phyloP scores from a whole-genome alignment of 352 stramenopile genomes.

The Bremia lactucae region DNA sequence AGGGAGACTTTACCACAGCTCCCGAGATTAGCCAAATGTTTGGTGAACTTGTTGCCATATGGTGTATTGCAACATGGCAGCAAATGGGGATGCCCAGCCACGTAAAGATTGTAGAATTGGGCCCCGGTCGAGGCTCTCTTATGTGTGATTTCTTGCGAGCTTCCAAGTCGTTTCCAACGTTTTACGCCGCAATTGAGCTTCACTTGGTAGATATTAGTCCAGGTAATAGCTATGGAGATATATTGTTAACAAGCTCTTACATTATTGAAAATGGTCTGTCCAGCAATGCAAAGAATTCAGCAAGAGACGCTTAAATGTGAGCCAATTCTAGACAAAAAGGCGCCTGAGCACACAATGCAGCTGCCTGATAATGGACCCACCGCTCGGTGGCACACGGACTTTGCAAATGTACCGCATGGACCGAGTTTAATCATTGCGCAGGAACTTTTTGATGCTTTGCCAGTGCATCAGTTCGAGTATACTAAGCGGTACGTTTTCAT shows the following conservation, averaged over 20 bases:
- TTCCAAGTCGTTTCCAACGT: conserved; percentile 77
- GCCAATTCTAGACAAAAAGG: conserved; percentile 21
- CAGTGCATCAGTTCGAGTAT: conserved; percentile 93
- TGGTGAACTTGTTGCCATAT: conserved; percentile 87
- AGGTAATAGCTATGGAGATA: conserved; percentile 10
- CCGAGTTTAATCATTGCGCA: conserved; percentile 87
- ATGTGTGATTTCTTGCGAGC: conserved; percentile 90
- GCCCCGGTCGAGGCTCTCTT: conserved; percentile 87
- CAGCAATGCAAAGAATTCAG: conserved; percentile 84
- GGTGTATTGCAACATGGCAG: conserved; percentile 88
- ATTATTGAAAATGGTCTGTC: conserved; percentile 1
- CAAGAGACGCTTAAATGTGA: conserved; percentile 66
- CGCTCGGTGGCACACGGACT: conserved; percentile 83
- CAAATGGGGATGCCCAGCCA: conserved; percentile 63
- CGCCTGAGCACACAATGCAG: conserved; percentile 33
- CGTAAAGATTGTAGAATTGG: conserved; percentile 86
- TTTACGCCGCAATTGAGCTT: conserved; percentile 77
- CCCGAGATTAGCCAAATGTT: conserved; percentile 92
- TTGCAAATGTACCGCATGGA: conserved; percentile 59
- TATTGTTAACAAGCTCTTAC: conserved; percentile 2
- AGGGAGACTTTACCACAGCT: conserved; percentile 90
- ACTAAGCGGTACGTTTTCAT: conserved; percentile 52
- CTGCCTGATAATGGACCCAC: conserved; percentile 38
- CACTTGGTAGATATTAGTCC: conserved; percentile 89
- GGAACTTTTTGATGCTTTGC: conserved; percentile 92